These are phyloP conservation scores for Fragaria iinumae DNA, from an alignment of 306 rosid genomes.

Conservation along the genomic window DNA sequence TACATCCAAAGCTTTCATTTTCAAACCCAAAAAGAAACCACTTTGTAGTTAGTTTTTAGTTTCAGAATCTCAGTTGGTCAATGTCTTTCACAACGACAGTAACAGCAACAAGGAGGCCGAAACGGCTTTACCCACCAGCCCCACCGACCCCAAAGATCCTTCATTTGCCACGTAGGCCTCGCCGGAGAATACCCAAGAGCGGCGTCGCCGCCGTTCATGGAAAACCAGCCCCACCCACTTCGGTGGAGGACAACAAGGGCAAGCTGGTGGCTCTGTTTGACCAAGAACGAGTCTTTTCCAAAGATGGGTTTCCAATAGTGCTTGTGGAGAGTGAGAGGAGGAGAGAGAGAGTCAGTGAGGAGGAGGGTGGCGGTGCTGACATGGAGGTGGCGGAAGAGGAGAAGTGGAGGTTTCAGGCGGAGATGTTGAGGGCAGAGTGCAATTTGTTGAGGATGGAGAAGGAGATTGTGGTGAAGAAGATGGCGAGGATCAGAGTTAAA, in stretches of 20 bases:
- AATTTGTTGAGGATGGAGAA: constrained; percentile 90
- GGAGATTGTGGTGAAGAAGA: constrained; percentile 64
- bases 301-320: constrained; percentile 43
- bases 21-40: constrained; percentile 17
- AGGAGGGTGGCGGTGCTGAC: constrained; percentile 15
- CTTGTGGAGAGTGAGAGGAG: constrained; percentile 50
- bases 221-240: constrained; percentile 25
- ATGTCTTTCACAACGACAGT: constrained; percentile 43
- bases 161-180: constrained; percentile 69
- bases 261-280: constrained; percentile 64
- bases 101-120: constrained; percentile 50
- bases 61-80: neutral
- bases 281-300: constrained; percentile 41
- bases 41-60: neutral
- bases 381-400: constrained; percentile 67
- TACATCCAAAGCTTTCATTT: constrained; percentile 7
- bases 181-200: constrained; percentile 49
- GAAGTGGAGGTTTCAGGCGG: constrained; percentile 90
- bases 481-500: constrained; percentile 49
- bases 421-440: constrained; percentile 93
- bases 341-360: constrained; percentile 55
- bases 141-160: constrained; percentile 81
- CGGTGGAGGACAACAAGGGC: constrained; percentile 27
- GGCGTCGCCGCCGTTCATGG: neutral
- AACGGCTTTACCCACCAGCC: constrained; percentile 73